Conservation (phyloP, 805 yeast genomes). For the Grigorovia humatica region DNA sequence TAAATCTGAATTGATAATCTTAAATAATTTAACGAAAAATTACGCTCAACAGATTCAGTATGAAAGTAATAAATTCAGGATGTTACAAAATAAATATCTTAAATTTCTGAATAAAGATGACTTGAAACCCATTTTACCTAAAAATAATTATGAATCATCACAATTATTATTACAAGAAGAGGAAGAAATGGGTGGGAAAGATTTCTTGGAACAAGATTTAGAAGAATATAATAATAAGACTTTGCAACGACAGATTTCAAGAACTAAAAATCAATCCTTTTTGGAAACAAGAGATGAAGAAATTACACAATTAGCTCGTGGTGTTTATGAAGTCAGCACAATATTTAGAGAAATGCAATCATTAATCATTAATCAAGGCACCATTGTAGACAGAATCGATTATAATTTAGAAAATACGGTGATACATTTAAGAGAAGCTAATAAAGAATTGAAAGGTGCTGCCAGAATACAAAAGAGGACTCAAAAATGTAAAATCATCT, state of each 20-base stretch:
- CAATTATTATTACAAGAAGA: constrained; percentile 25
- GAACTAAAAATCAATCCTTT: constrained; percentile 15
- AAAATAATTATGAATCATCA: constrained; percentile 15
- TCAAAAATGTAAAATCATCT: constrained; percentile 80
- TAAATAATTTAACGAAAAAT: constrained; percentile 71
- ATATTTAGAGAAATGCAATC: constrained; percentile 90
- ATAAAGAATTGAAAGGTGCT: constrained; percentile 67
- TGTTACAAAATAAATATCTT: constrained; percentile 81
- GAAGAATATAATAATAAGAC: constrained; percentile 31
- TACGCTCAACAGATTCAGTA: constrained; percentile 81
- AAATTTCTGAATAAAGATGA: constrained; percentile 77
- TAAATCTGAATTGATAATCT: constrained; percentile 47
- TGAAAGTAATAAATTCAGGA: constrained; percentile 65
- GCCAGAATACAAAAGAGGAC: constrained; percentile 76
- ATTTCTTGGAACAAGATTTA: constrained; percentile 15
- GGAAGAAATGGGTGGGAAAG: constrained; percentile 10
- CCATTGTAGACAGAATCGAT: constrained; percentile 85
- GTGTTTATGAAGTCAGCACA: constrained; percentile 85
- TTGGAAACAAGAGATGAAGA: constrained; percentile 69
- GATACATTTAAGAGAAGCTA: constrained; percentile 64
- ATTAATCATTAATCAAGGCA: constrained; percentile 90
- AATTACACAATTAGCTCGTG: constrained; percentile 83
- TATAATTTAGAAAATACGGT: constrained; percentile 80
- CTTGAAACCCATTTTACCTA: constrained; percentile 36
- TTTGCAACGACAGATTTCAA: constrained; percentile 23